Percentiles rank a stretch among this genome's conserved stretches.
These are phyloP conservation scores for Lactarius evosmus DNA, from an alignment of 768 basidiomycete species.

Conservation along the genomic window DNA sequence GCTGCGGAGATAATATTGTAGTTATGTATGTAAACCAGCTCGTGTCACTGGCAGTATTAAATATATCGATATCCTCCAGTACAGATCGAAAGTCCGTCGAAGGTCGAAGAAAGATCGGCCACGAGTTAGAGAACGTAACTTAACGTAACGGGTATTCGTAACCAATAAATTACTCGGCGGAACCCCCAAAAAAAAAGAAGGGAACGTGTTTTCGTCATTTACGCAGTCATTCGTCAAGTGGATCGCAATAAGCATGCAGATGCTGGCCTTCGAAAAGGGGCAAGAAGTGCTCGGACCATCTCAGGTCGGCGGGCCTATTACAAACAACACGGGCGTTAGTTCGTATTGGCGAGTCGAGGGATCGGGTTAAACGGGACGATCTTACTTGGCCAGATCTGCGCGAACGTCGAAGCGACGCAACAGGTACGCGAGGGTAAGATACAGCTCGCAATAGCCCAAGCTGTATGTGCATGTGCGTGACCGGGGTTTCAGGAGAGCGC, in stretches of 20 bases:
- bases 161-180: background rate
- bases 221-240: constrained; percentile 9
- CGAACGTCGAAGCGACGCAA: constrained; percentile 30
- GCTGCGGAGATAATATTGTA: background rate
- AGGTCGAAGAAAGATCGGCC: background rate
- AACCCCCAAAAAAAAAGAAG: background rate
- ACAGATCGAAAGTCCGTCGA: too few species aligned
- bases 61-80: background rate
- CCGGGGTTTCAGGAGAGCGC: too few species aligned
- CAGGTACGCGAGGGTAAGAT: constrained; percentile 27
- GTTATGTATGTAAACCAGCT: background rate
- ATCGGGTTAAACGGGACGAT: background rate
- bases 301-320: constrained; percentile 17
- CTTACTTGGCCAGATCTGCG: constrained; percentile 16
- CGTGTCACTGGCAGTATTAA: background rate
- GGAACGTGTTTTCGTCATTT: background rate
- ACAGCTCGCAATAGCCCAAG: constrained; percentile 28
- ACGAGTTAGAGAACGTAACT: background rate
- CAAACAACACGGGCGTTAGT: background rate
- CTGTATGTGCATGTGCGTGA: too few species aligned
- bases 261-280: constrained; percentile 20
- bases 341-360: background rate
- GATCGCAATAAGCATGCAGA: constrained; percentile 20
- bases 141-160: background rate
- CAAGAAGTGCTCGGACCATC: constrained; percentile 21